Base-by-base conservation (phyloP, 1,139 yeast species). In the Keqinozyma sinolaborantium region DNA sequence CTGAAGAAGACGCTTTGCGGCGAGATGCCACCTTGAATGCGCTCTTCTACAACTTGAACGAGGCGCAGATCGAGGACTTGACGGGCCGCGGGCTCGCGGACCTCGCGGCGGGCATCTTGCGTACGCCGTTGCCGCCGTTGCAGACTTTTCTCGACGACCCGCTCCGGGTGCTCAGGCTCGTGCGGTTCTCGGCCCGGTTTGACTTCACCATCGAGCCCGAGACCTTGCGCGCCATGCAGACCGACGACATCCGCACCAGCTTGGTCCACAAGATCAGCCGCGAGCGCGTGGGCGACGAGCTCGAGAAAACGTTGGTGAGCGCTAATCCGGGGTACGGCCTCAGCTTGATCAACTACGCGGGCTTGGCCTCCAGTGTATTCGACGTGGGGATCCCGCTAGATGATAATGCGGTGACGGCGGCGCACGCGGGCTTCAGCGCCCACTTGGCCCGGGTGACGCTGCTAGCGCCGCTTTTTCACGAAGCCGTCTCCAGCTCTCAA, bases 1-100 rank as follows among this genome's bases (percentile, higher is more conserved):
- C 97, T 0, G 73, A 77, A 40, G 86, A 92, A 49, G 99, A 92
- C 57, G 97, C 98, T 0, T 65, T 77, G 45, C 73, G 98, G 48
- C 69, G 99, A 49, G 99, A 92, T 60, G 97, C 97, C 2, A 92
- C 98, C 0, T 64, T 92, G 37, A 83, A 92, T 56, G 95, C 98
- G 0, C 62, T 92, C 23, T 92, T 92, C 51, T 92, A 83, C 59
- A 92, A 92, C 55, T 68, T 92, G 30, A 73, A 75, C 35, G 74
- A 78, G 12, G 65, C 64, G 14, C 47, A 69, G 37, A 79, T 92
- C 14, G 99, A 92, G 50, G 99, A 92, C 57, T 78, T 82, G 41
- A 92, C 98, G 0, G 76, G 73, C 0, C 51, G 53, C 14, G 99
- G 99, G 0, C 49, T 90, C 10, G 53, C 69, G 9, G 99, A 92